A percentile compares a stretch with the other conserved stretches of the same genome.
These are phyloP conservation scores for Didymella sp. DNA, from an alignment of 2,329 filamentous ascomycete genomes.

Conservation along the genomic window DNA sequence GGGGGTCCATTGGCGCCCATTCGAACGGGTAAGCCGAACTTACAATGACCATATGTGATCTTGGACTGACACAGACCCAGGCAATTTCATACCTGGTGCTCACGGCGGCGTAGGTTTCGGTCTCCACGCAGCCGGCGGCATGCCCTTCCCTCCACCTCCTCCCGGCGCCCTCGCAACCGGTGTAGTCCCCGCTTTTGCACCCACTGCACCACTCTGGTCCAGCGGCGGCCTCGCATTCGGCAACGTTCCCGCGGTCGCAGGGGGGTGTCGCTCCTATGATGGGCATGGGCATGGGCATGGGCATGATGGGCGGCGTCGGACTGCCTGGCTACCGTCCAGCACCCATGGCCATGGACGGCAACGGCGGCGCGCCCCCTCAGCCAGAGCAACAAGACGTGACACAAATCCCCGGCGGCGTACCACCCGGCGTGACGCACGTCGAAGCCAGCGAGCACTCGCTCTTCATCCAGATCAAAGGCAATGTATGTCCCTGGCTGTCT, in stretches of 20 bases:
- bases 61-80: constrained; percentile 24
- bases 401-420: constrained; percentile 36
- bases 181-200: constrained; percentile 34
- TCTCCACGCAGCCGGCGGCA: constrained; percentile 25
- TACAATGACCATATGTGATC: background rate
- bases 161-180: constrained; percentile 30
- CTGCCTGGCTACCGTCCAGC: constrained; percentile 27
- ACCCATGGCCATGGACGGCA: constrained; percentile 33
- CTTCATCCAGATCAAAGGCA: constrained; percentile 37
- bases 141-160: constrained; percentile 37
- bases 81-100: constrained; percentile 35
- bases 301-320: constrained; percentile 12
- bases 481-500: constrained; percentile 41
- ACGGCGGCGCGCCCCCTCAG: constrained; percentile 28
- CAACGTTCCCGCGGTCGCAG: constrained; percentile 28
- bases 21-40: constrained; percentile 17
- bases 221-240: constrained; percentile 31
- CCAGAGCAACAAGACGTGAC: constrained; percentile 36
- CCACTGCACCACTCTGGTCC: constrained; percentile 33
- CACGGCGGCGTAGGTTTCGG: constrained; percentile 39
- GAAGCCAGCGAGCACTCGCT: constrained; percentile 37
- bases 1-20: constrained; percentile 36
- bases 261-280: constrained; percentile 13
- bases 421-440: constrained; percentile 36
- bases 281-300: constrained; percentile 20